Evolutionary conservation across 371 early-diverging fungal genomes (phyloP).

Genomic region (Mucor irregularis): DNA sequence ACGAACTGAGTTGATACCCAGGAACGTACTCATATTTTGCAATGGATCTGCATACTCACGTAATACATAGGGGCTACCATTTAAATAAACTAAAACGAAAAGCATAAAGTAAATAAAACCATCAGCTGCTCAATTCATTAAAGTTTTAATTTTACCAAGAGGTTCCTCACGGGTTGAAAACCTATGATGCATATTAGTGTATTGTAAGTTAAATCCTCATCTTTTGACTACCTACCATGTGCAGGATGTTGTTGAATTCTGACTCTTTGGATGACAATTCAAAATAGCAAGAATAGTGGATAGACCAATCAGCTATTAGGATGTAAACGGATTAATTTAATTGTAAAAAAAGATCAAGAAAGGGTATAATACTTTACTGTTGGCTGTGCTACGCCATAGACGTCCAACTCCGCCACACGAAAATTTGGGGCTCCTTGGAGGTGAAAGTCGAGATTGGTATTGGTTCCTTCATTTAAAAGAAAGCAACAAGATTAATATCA

Average conservation of each 20-base stretch:
- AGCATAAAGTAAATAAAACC: not conserved
- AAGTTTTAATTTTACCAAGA: slow-evolving; percentile 40
- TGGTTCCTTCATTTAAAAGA: slow-evolving; percentile 38
- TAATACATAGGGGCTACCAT: slow-evolving; percentile 71
- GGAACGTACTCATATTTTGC: slow-evolving; percentile 66
- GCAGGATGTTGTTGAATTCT: slow-evolving; percentile 29
- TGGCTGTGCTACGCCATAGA: slow-evolving; percentile 74
- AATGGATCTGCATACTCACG: slow-evolving; percentile 62
- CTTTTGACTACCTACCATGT: slow-evolving; percentile 35
- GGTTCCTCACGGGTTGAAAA: slow-evolving; percentile 77
- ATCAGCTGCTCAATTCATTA: not conserved
- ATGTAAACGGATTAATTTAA: too few relatives aligned
- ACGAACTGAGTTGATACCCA: slow-evolving; percentile 65
- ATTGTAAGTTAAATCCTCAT: not conserved
- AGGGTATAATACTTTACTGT: slow-evolving; percentile 46
- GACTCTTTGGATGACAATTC: slow-evolving; percentile 52
- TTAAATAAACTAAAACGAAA: slow-evolving; percentile 47
- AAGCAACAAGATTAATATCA: not conserved
- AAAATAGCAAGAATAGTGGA: slow-evolving; percentile 64
- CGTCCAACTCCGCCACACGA: slow-evolving; percentile 61
- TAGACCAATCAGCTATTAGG: slow-evolving; percentile 59
- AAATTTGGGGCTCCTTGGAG: slow-evolving; percentile 77
- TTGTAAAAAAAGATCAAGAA: too few relatives aligned
- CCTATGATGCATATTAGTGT: slow-evolving; percentile 42
- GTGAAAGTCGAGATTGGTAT: slow-evolving; percentile 62